Evolutionary conservation across 805 yeast genomes (phyloP), one percentile per base, ranked within the genome.

Genomic region (Torulaspora delbrueckii): DNA sequence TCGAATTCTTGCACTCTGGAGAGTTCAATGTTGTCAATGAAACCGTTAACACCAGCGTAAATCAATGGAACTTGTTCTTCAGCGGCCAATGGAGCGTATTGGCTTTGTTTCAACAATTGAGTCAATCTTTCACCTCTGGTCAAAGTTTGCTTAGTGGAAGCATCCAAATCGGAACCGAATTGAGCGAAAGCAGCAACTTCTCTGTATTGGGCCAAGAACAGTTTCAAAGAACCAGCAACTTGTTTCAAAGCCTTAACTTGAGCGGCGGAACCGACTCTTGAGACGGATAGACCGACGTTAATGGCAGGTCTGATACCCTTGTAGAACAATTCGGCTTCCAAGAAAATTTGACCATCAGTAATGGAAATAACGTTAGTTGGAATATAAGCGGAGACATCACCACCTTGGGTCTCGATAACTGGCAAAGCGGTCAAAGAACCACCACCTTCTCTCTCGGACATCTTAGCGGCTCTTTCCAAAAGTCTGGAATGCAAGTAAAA

Each of bases 161-260:
- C 98, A 77, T 93, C 99, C 74, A 93, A 83, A 78, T 93, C 99
- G 63, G 99, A 93, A 84, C 99, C 99, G 82, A 93, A 93, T 82
- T 93, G 99, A 67, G 99, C 99, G 76, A 93, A 93, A 68, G 99
- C 99, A 72, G 99, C 99, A 67, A 93, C 99, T 84, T 93, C 99
- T 88, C 99, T 90, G 86, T 93, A 93, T 82, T 93, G 99, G 67
- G 99, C 99, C 82, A 93, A 86, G 96, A 89, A 93, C 75, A 93
- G 87, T 78, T 93, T 93, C 78, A 93, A 86, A 63, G 99, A 93
- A 85, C 99, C 99, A 63, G 99, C 99, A 76, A 93, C 98, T 82
- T 93, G 98, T 79, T 93, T 93, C 95, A 93, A 88, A 76, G 99
- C 99, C 84, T 93, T 93, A 67, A 93, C 98, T 82, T 93, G 99